phyloP scores from a whole-genome alignment of 164 flowering plant genomes.

The Hamamelis virginiana region DNA sequence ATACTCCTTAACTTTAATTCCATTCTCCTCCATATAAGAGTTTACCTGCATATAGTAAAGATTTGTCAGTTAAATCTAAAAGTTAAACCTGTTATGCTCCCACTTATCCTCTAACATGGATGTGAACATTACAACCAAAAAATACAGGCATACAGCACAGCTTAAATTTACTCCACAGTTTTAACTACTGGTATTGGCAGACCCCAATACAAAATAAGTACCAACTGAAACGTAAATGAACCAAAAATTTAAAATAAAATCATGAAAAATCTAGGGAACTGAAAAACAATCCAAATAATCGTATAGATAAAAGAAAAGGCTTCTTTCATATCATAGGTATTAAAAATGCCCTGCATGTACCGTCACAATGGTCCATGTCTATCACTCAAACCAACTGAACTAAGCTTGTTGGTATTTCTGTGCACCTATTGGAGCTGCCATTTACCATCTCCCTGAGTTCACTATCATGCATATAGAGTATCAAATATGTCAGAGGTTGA shows the following conservation, averaged over 20 bases:
- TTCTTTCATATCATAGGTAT: background rate
- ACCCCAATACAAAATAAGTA: background rate
- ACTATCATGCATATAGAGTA: background rate
- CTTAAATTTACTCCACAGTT: background rate
- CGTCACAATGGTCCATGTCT: background rate
- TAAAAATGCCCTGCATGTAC: background rate
- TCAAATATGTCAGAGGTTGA: background rate
- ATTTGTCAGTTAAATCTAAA: background rate
- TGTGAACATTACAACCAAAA: background rate
- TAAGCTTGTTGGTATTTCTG: background rate
- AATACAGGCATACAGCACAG: background rate
- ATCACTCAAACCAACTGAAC: background rate
- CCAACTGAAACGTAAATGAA: background rate
- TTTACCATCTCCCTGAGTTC: background rate
- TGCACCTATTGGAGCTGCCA: background rate
- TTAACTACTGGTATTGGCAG: background rate
- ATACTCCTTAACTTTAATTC: constrained; percentile 80
- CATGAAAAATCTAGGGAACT: background rate
- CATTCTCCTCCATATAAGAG: constrained; percentile 53
- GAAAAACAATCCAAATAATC: background rate
- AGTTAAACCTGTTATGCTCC: background rate
- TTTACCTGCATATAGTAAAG: constrained; percentile 44
- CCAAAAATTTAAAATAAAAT: background rate
- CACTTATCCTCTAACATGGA: background rate
- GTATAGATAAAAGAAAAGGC: background rate